These are phyloP conservation scores for Potentilla sterilis DNA, from an alignment of 306 rosid species.

Conservation along the genomic window DNA sequence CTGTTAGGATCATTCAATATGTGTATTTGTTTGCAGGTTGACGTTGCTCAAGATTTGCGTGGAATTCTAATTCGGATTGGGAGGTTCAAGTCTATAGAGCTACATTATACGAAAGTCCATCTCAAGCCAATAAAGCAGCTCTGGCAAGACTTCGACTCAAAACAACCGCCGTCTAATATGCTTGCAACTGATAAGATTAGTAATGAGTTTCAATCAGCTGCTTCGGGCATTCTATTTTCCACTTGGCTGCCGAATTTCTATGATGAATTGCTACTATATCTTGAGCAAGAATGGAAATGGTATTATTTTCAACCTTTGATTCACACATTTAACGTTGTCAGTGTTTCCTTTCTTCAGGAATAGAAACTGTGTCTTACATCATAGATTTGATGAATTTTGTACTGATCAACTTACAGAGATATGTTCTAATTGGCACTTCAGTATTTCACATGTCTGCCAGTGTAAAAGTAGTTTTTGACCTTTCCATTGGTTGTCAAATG, in stretches of 20 bases:
- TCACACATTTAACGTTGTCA: conserved; percentile 1
- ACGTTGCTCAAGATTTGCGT: conserved; percentile 83
- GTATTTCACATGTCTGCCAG: not conserved
- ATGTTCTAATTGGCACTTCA: not conserved
- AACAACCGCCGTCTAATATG: conserved; percentile 50
- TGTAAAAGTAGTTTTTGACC: not conserved
- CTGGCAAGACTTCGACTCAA: conserved; percentile 85
- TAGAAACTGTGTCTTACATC: not conserved
- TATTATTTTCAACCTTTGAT: conserved; percentile 33
- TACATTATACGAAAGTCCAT: conserved; percentile 86
- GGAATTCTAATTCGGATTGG: conserved; percentile 93
- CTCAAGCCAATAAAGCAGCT: conserved; percentile 84
- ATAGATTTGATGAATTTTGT: no score
- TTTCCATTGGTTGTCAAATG: not conserved
- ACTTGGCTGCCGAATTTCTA: conserved; percentile 93
- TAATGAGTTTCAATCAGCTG: conserved; percentile 49
- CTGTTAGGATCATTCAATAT: no score
- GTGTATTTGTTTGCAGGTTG: conserved; percentile 50
- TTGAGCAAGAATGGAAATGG: conserved; percentile 99
- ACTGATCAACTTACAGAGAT: no score
- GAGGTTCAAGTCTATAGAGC: conserved; percentile 92
- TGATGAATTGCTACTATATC: conserved; percentile 90
- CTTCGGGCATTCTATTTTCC: conserved; percentile 57
- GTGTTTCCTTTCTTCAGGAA: not conserved
- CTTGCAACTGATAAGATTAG: conserved; percentile 54